Percentiles rank a stretch among this genome's conserved stretches.
These are phyloP conservation scores for Tolypocladium endophyticum DNA, from an alignment of 2,329 filamentous ascomycete species.

Conservation along the genomic window DNA sequence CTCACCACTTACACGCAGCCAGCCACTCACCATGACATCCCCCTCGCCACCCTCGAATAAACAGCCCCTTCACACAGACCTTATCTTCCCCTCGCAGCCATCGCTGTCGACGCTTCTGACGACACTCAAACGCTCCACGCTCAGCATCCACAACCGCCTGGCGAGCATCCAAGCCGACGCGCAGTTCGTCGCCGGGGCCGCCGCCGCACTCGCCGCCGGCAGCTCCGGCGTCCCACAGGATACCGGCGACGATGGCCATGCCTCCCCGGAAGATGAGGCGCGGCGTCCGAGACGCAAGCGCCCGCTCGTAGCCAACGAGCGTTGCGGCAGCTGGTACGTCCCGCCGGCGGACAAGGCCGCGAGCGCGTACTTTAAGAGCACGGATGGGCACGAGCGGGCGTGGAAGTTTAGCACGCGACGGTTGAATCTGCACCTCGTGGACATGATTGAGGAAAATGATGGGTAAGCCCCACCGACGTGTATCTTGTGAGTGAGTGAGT, in stretches of 20 bases:
- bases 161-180: slow-evolving; percentile 69
- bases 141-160: slow-evolving; percentile 74
- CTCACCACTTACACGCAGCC: not conserved
- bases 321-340: slow-evolving; percentile 96
- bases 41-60: not conserved
- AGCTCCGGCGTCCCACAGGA: not conserved
- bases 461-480: slow-evolving; percentile 38
- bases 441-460: slow-evolving; percentile 52
- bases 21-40: not conserved
- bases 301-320: slow-evolving; percentile 82
- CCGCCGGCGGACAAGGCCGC: slow-evolving; percentile 50
- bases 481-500: not conserved
- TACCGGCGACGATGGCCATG: not conserved
- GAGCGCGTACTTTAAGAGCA: slow-evolving; percentile 94
- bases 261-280: not conserved
- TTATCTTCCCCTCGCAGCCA: slow-evolving; percentile 43
- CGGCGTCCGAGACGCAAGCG: slow-evolving; percentile 22
- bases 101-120: slow-evolving; percentile 61
- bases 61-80: slow-evolving; percentile 23
- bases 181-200: slow-evolving; percentile 57
- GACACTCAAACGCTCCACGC: slow-evolving; percentile 64
- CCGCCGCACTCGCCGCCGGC: slow-evolving; percentile 29
- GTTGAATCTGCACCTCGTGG: slow-evolving; percentile 73
- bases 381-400: slow-evolving; percentile 82
- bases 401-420: slow-evolving; percentile 84